Evolutionary conservation across 331 rosid genomes (phyloP).

Genomic region (Quercus tomentella): DNA sequence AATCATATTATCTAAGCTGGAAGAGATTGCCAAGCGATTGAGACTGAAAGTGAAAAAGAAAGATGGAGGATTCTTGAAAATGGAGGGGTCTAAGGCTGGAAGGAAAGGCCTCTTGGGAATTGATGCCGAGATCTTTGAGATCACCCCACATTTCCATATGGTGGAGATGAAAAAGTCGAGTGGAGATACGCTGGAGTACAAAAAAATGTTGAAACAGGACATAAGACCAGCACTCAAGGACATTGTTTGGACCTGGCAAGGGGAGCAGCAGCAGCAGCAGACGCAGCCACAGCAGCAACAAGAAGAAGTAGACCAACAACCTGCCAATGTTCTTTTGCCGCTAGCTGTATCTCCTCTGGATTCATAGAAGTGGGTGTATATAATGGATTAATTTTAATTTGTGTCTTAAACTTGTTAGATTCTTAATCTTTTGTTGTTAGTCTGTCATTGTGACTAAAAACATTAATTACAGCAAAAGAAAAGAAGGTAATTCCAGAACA

Average conservation of each 20-base stretch:
- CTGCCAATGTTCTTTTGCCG: constrained; percentile 15
- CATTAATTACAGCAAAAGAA: neutral
- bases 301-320: constrained; percentile 29
- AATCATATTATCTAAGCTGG: constrained; percentile 64
- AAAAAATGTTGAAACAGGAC: constrained; percentile 52
- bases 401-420: neutral
- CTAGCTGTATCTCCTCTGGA: constrained; percentile 15
- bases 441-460: neutral
- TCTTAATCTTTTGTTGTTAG: neutral
- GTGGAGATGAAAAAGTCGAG: constrained; percentile 66
- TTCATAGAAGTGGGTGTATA: constrained; percentile 1
- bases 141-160: constrained; percentile 59
- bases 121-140: constrained; percentile 79
- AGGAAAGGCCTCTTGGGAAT: constrained; percentile 73
- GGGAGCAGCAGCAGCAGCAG: constrained; percentile 50
- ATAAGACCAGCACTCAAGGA: constrained; percentile 84
- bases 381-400: constrained; percentile 9
- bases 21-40: constrained; percentile 60
- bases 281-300: constrained; percentile 4
- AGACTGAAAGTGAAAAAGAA: constrained; percentile 61
- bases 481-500: neutral
- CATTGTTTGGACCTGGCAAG: constrained; percentile 84
- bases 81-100: constrained; percentile 68
- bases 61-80: constrained; percentile 67
- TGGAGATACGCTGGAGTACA: constrained; percentile 80